Conservation (phyloP, 2,329 filamentous ascomycete genomes). For the Chaetomium globosum region DNA sequence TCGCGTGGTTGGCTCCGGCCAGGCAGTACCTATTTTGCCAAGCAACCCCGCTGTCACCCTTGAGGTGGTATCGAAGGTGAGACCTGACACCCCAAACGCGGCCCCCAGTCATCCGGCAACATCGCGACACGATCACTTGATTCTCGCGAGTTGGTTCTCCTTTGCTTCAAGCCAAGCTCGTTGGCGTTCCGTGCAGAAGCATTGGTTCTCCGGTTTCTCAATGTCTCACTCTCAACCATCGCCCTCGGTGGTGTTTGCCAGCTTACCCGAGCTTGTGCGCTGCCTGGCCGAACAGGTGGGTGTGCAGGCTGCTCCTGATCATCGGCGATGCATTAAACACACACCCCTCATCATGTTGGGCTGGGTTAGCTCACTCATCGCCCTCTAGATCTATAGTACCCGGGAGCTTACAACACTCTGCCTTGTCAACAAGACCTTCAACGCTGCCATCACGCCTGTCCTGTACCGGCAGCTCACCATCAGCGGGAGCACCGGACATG, state of each 20-base stretch:
- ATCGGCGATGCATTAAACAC: too few relatives aligned
- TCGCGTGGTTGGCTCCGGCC: too few relatives aligned
- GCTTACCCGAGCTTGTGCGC: background rate
- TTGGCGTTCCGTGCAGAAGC: background rate
- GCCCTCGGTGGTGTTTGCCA: background rate
- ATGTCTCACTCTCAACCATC: background rate
- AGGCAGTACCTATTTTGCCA: too few relatives aligned
- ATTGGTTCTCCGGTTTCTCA: background rate
- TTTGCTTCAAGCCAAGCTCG: background rate
- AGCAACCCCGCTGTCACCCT: background rate
- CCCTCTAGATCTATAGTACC: background rate
- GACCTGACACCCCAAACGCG: background rate
- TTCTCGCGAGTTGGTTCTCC: background rate
- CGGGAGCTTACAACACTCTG: background rate
- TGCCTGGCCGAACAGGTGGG: background rate
- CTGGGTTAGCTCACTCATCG: background rate
- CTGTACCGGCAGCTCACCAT: background rate
- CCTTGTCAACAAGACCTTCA: background rate
- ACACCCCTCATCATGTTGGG: background rate
- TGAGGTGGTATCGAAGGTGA: background rate
- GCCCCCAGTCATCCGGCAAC: background rate
- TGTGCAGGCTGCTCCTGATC: background rate
- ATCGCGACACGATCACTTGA: background rate
- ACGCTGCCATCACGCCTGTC: background rate
- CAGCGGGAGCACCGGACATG: background rate